Evolutionary conservation across 352 stramenopile species (phyloP).

Genomic region (Phytophthora podocarpi): DNA sequence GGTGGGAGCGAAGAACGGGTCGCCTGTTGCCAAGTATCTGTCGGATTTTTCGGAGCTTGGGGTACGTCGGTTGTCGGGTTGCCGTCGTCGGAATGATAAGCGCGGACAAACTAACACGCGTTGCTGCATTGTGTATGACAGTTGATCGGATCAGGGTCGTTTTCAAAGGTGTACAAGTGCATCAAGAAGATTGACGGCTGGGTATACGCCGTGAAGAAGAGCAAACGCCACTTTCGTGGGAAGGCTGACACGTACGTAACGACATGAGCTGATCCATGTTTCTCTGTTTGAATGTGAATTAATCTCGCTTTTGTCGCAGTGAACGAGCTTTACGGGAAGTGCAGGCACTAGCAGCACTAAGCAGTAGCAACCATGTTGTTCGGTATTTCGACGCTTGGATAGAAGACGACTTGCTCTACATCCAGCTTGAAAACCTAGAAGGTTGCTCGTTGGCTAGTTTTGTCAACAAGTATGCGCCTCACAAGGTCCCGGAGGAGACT

Average conservation of each 20-base stretch:
- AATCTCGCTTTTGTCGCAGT: conserved; percentile 26
- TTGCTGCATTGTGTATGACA: conserved; percentile 19
- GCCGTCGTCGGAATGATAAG: neutral
- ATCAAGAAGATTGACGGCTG: conserved; percentile 89
- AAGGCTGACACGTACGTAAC: conserved; percentile 81
- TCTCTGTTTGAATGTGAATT: neutral
- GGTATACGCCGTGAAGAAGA: conserved; percentile 89
- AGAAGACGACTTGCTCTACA: conserved; percentile 89
- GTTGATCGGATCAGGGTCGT: conserved; percentile 82
- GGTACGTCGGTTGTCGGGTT: conserved; percentile 32
- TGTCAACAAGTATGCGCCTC: conserved; percentile 65
- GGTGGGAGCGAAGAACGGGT: conserved; percentile 28
- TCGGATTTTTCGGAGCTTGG: conserved; percentile 81
- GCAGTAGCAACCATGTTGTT: conserved; percentile 76
- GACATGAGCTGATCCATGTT: neutral
- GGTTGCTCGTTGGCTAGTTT: conserved; percentile 70
- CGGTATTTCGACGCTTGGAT: conserved; percentile 91
- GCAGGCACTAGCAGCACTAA: conserved; percentile 81
- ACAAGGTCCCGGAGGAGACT: conserved; percentile 71
- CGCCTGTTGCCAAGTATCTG: conserved; percentile 77
- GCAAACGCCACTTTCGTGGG: conserved; percentile 81
- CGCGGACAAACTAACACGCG: neutral
- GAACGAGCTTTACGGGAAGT: conserved; percentile 83
- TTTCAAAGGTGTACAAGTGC: conserved; percentile 89
- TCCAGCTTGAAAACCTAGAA: conserved; percentile 79